phyloP scores from a whole-genome alignment of 495 filamentous ascomycete genomes.

The Xylaria curta region DNA sequence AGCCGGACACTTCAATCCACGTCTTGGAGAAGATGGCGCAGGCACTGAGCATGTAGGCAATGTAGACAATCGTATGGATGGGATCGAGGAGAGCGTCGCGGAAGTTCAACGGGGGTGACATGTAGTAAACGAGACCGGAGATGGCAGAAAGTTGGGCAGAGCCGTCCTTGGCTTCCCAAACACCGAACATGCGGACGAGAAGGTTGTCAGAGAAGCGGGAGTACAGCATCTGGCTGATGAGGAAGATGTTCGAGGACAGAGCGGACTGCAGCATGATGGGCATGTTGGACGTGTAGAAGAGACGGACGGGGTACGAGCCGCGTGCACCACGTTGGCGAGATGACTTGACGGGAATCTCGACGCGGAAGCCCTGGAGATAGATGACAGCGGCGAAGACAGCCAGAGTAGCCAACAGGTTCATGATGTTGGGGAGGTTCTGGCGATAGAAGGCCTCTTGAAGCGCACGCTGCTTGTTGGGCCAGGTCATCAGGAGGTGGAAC shows the following conservation, averaged over 20 bases:
- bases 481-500: slow-evolving; percentile 97
- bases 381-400: slow-evolving; percentile 96
- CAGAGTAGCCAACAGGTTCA: slow-evolving; percentile 95
- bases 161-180: slow-evolving; percentile 98
- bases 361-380: slow-evolving; percentile 99
- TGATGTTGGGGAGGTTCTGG: slow-evolving; percentile 99
- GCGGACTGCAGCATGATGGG: slow-evolving; percentile 99
- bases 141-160: slow-evolving; percentile 91
- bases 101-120: slow-evolving; percentile 98
- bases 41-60: slow-evolving; percentile 94
- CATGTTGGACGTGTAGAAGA: slow-evolving; percentile 93
- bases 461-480: slow-evolving; percentile 97
- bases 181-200: slow-evolving; percentile 92
- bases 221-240: slow-evolving; percentile 98
- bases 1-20: slow-evolving; percentile 99
- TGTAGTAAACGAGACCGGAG: slow-evolving; percentile 97
- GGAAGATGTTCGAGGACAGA: slow-evolving; percentile 97
- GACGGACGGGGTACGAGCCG: slow-evolving; percentile 78
- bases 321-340: slow-evolving; percentile 98
- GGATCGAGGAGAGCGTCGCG: slow-evolving; percentile 95
- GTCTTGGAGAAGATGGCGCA: slow-evolving; percentile 99
- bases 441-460: slow-evolving; percentile 98
- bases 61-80: slow-evolving; percentile 94
- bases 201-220: slow-evolving; percentile 98
- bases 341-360: slow-evolving; percentile 99